These are phyloP conservation scores for Fraxinus albicans DNA, from an alignment of 305 asterid species.

Conservation along the genomic window DNA sequence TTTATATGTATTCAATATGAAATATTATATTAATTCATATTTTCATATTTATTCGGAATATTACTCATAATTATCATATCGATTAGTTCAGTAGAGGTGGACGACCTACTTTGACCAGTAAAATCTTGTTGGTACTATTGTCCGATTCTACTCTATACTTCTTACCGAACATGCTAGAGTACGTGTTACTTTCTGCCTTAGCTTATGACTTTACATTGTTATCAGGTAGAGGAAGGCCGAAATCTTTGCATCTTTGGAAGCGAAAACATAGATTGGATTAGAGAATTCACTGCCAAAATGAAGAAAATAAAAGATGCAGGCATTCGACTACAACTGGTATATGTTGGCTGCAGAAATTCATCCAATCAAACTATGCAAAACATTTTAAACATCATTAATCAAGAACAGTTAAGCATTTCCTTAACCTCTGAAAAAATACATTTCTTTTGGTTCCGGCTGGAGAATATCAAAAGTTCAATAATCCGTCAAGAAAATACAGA, in stretches of 20 bases:
- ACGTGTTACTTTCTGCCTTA: not conserved
- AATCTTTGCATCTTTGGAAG: slow-evolving; percentile 65
- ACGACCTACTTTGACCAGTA: not conserved
- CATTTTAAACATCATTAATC: slow-evolving; percentile 39
- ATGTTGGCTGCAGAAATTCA: slow-evolving; percentile 63
- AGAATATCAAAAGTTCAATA: slow-evolving; percentile 39
- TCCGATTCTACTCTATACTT: not conserved
- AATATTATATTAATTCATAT: too few relatives aligned
- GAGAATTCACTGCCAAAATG: slow-evolving; percentile 36
- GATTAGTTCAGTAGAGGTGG: not conserved
- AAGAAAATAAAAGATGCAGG: slow-evolving; percentile 37
- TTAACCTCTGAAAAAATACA: slow-evolving; percentile 35
- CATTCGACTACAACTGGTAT: slow-evolving; percentile 49
- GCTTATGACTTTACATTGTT: not conserved
- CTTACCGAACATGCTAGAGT: not conserved
- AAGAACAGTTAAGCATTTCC: slow-evolving; percentile 42
- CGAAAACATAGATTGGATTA: slow-evolving; percentile 54
- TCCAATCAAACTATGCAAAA: slow-evolving; percentile 27
- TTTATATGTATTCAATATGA: not conserved
- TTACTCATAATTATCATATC: not conserved
- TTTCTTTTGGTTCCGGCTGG: slow-evolving; percentile 64
- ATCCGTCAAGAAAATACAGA: slow-evolving; percentile 14
- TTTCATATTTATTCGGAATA: not conserved
- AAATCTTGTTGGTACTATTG: not conserved
- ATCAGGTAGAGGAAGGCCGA: slow-evolving; percentile 54